These are phyloP conservation scores for Rhododendron kiyosumense DNA, from an alignment of 148 eudicot genomes.

Conservation along the genomic window DNA sequence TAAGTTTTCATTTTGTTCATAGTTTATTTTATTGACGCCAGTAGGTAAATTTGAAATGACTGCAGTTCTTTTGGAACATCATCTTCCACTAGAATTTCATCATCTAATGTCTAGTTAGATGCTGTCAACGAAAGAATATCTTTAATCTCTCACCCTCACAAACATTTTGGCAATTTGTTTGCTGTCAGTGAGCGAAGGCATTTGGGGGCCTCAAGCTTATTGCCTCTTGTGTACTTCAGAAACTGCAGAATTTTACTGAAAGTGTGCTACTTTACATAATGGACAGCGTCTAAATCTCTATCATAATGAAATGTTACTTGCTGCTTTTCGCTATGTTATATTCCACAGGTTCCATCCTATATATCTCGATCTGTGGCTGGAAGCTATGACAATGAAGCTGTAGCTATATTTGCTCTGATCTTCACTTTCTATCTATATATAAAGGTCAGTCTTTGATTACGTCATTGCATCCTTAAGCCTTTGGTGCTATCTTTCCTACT, in stretches of 20 bases:
- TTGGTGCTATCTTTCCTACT: neutral
- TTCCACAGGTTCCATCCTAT: slow-evolving; percentile 89
- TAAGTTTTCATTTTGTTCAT: neutral
- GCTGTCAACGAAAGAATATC: neutral
- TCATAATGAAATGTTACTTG: neutral
- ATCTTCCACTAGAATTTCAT: neutral
- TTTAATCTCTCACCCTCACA: neutral
- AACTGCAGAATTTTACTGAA: neutral
- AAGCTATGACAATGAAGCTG: slow-evolving; percentile 99
- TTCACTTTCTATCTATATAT: slow-evolving; percentile 92
- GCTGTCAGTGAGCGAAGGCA: neutral
- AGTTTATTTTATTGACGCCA: neutral
- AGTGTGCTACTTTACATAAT: neutral
- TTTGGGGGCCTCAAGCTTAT: neutral
- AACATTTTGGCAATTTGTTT: neutral
- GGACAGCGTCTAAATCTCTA: neutral
- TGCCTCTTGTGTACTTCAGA: neutral
- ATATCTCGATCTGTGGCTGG: slow-evolving; percentile 99
- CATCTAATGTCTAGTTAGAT: neutral
- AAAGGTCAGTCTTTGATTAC: slow-evolving; percentile 45
- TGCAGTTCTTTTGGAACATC: neutral
- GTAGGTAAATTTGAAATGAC: neutral
- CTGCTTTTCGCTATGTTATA: slow-evolving; percentile 1
- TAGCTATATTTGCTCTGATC: slow-evolving; percentile 93
- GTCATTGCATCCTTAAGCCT: neutral